A percentile compares a stretch with the other conserved stretches of the same genome.
Conservation (phyloP, 2,329 filamentous ascomycete genomes). For the Zymoseptoria pseudotritici region DNA sequence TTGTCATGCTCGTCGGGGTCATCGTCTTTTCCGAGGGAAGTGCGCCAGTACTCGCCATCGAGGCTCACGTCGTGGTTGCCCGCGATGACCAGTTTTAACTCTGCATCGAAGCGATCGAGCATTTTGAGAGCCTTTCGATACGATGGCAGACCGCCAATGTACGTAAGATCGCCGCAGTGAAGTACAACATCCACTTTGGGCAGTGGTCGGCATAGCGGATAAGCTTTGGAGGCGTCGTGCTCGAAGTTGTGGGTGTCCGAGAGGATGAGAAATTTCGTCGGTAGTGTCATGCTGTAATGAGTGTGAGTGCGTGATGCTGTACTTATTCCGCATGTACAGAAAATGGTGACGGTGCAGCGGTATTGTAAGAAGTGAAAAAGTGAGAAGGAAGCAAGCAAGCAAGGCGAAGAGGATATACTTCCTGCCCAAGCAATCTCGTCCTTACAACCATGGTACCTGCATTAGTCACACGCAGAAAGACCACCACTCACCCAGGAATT, state of each 20-base stretch:
- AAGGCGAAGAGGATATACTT: not conserved
- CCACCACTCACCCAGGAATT: too few species aligned
- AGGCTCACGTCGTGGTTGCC: slow-evolving; percentile 32
- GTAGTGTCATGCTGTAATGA: not conserved
- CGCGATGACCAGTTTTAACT: slow-evolving; percentile 32
- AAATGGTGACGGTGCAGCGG: too few species aligned
- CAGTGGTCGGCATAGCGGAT: slow-evolving; percentile 7
- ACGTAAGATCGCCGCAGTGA: slow-evolving; percentile 36
- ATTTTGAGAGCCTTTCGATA: slow-evolving; percentile 26
- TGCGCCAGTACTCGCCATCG: slow-evolving; percentile 12
- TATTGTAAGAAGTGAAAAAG: not conserved
- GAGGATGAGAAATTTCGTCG: slow-evolving; percentile 15
- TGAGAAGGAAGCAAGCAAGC: not conserved
- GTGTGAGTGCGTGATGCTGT: not conserved
- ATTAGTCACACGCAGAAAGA: not conserved
- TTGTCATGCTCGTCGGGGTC: slow-evolving; percentile 3
- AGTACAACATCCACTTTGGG: slow-evolving; percentile 31
- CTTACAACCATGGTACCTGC: not conserved
- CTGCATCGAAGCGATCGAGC: slow-evolving; percentile 25
- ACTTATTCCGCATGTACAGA: too few species aligned
- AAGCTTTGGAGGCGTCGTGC: not conserved
- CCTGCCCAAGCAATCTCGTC: not conserved
- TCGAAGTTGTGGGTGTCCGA: slow-evolving; percentile 24
- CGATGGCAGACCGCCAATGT: slow-evolving; percentile 23
- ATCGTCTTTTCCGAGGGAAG: slow-evolving; percentile 1